These are phyloP conservation scores for Colletotrichum camelliae DNA, from an alignment of 2,329 filamentous ascomycete genomes.

Conservation along the genomic window DNA sequence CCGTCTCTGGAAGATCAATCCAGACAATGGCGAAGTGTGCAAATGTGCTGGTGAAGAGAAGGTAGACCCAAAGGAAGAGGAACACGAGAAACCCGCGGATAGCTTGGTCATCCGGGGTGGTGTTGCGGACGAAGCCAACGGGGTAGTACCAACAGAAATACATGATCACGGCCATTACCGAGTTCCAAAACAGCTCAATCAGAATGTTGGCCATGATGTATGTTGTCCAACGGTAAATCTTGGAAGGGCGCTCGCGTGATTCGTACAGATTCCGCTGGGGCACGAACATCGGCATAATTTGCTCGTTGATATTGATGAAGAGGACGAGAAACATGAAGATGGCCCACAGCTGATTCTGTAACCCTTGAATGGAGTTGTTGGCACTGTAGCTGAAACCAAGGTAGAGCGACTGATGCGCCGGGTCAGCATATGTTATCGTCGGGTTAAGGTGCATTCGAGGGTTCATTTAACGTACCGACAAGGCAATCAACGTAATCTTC, in stretches of 20 bases:
- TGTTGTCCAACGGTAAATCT: slow-evolving; percentile 52
- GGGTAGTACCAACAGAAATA: slow-evolving; percentile 75
- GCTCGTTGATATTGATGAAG: slow-evolving; percentile 65
- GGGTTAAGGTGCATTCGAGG: too few relatives aligned
- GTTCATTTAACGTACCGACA: slow-evolving; percentile 24
- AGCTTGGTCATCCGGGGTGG: slow-evolving; percentile 37
- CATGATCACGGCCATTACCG: slow-evolving; percentile 65
- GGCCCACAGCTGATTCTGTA: slow-evolving; percentile 71
- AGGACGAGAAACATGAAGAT: slow-evolving; percentile 73
- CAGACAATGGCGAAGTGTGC: slow-evolving; percentile 68
- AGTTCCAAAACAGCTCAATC: slow-evolving; percentile 75
- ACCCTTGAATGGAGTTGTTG: slow-evolving; percentile 60
- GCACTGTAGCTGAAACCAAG: slow-evolving; percentile 70
- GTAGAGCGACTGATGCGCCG: slow-evolving; percentile 50
- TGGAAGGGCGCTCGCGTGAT: slow-evolving; percentile 69
- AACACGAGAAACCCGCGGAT: slow-evolving; percentile 70
- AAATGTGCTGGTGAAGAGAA: slow-evolving; percentile 72
- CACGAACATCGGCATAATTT: slow-evolving; percentile 74
- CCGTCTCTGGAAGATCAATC: slow-evolving; percentile 69
- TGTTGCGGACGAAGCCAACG: slow-evolving; percentile 67
- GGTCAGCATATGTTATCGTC: background rate
- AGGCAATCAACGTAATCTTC: slow-evolving; percentile 59
- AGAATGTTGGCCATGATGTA: slow-evolving; percentile 69
- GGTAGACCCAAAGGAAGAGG: slow-evolving; percentile 68
- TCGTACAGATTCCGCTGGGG: slow-evolving; percentile 71